Percentiles rank a stretch among this genome's conserved stretches.
phyloP scores from a whole-genome alignment of 495 filamentous ascomycete species.

The Penicillium angulare region DNA sequence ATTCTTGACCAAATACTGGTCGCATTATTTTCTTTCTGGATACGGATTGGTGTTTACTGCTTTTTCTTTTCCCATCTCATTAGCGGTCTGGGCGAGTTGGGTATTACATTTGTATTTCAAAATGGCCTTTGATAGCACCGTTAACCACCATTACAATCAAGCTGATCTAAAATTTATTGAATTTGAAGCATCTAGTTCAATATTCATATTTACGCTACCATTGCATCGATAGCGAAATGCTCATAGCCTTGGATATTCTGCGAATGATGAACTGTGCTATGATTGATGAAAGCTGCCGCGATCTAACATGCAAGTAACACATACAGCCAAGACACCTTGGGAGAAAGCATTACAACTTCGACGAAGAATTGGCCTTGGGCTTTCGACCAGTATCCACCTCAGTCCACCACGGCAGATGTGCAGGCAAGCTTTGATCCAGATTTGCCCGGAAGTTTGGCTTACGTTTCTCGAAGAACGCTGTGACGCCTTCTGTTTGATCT shows the following conservation, averaged over 20 bases:
- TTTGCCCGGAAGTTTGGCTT: constrained; percentile 50
- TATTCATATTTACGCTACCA: too few species aligned
- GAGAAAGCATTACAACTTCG: constrained; percentile 35
- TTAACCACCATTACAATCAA: constrained; percentile 2
- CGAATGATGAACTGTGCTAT: too few species aligned
- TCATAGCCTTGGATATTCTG: too few species aligned
- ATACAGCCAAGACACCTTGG: too few species aligned
- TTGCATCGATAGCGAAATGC: too few species aligned
- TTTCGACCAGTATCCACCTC: constrained; percentile 30
- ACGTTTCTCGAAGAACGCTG: constrained; percentile 49
- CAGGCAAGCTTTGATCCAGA: constrained; percentile 26
- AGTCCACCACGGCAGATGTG: constrained; percentile 31
- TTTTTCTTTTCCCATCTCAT: constrained; percentile 26
- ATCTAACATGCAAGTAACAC: too few species aligned
- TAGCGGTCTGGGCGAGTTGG: constrained; percentile 25
- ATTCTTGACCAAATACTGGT: constrained; percentile 11
- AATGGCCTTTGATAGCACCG: constrained; percentile 18
- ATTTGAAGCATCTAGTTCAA: too few species aligned
- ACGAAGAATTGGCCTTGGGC: constrained; percentile 18
- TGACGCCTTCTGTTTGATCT: constrained; percentile 50
- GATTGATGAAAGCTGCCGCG: too few species aligned
- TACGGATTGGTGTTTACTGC: constrained; percentile 20
- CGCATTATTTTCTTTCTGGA: constrained; percentile 16
- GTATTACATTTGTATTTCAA: constrained; percentile 24
- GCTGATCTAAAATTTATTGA: constrained; percentile 23